phyloP scores from a whole-genome alignment of 2,329 filamentous ascomycete species.

The Fusarium miscanthi region DNA sequence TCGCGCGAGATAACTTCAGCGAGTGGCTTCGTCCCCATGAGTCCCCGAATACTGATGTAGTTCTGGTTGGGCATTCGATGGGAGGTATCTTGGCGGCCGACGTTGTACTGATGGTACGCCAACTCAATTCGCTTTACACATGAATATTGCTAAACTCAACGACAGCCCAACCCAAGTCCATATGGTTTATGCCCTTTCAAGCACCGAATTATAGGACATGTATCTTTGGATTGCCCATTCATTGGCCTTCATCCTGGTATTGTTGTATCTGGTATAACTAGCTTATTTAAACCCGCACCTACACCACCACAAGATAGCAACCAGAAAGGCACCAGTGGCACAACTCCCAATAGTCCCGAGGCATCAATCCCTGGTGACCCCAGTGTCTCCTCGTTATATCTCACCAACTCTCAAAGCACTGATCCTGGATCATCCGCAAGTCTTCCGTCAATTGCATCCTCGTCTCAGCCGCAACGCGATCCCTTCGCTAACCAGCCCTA shows the following conservation, averaged over 20 bases:
- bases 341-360: constrained; percentile 8
- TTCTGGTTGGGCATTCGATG: constrained; percentile 90
- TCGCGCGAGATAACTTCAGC: constrained; percentile 86
- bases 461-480: constrained; percentile 46
- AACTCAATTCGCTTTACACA: not conserved
- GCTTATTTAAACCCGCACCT: constrained; percentile 71
- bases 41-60: constrained; percentile 76
- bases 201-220: constrained; percentile 81
- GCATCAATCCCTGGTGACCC: constrained; percentile 16
- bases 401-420: constrained; percentile 34
- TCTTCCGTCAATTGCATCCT: constrained; percentile 34
- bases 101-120: constrained; percentile 71
- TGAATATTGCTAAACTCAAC: not conserved
- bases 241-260: constrained; percentile 91
- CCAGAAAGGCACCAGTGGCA: constrained; percentile 3
- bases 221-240: constrained; percentile 88
- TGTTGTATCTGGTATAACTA: constrained; percentile 81
- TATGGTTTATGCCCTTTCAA: constrained; percentile 61
- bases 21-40: constrained; percentile 84
- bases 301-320: constrained; percentile 32
- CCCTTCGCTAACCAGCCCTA: constrained; percentile 82
- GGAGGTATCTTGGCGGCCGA: constrained; percentile 87
- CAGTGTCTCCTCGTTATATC: constrained; percentile 31
- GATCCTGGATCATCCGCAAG: constrained; percentile 29
- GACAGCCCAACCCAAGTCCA: constrained; percentile 49